Evolutionary conservation across 805 yeast species (phyloP).

Genomic region (Komagataella pseudopastoris): DNA sequence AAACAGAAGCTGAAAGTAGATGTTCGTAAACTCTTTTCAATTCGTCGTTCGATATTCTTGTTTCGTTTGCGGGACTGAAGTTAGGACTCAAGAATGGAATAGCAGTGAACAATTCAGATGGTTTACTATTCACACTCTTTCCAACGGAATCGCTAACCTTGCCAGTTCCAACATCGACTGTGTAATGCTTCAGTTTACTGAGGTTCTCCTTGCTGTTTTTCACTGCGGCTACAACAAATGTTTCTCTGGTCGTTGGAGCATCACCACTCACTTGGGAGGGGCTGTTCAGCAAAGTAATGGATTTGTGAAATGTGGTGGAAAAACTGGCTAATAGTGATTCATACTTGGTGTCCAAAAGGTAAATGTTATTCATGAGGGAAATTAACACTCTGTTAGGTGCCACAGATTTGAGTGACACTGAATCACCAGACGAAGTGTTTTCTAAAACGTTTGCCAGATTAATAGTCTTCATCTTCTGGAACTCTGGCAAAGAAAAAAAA

Average conservation of each 20-base stretch:
- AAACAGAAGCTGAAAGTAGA: not conserved
- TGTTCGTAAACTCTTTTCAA: slow-evolving; percentile 1
- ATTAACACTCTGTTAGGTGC: slow-evolving; percentile 30
- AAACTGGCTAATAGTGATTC: slow-evolving; percentile 20
- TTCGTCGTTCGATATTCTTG: not conserved
- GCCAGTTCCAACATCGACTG: slow-evolving; percentile 53
- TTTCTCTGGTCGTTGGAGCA: slow-evolving; percentile 23
- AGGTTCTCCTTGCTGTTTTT: slow-evolving; percentile 27
- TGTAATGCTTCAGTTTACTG: slow-evolving; percentile 27
- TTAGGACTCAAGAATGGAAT: not conserved
- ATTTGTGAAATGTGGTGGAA: slow-evolving; percentile 8
- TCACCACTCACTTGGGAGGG: slow-evolving; percentile 27
- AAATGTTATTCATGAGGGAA: slow-evolving; percentile 23
- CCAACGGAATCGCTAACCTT: slow-evolving; percentile 59
- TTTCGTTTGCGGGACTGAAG: slow-evolving; percentile 1
- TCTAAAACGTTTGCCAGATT: slow-evolving; percentile 1
- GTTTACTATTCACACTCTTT: slow-evolving; percentile 26
- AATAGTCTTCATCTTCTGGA: slow-evolving; percentile 4
- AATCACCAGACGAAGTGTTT: not conserved
- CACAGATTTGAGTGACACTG: slow-evolving; percentile 4
- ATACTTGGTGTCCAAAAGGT: slow-evolving; percentile 29
- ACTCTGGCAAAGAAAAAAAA: slow-evolving; percentile 4
- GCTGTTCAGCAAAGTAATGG: slow-evolving; percentile 8
- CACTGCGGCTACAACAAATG: slow-evolving; percentile 27
- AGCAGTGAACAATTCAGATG: not conserved